Conservation (phyloP, 139 green algal species). For the Volvox africanus region DNA sequence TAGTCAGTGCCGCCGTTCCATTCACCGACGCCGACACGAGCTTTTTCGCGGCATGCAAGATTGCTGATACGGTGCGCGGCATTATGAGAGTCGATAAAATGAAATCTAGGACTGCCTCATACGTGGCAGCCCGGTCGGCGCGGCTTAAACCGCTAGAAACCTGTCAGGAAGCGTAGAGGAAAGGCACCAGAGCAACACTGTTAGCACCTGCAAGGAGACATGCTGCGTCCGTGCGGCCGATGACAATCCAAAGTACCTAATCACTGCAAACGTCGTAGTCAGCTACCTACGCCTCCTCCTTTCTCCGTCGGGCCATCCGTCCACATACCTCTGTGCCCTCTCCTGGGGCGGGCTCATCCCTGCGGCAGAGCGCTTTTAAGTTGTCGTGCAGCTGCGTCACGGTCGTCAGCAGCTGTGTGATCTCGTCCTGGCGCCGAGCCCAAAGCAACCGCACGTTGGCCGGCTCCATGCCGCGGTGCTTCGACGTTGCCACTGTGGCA, state of each 20-base stretch:
- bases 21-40: constrained; percentile 48
- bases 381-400: constrained; percentile 43
- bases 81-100: constrained; percentile 65
- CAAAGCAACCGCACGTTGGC: constrained; percentile 17
- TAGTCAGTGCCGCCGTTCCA: not conserved
- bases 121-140: constrained; percentile 24
- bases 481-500: not conserved
- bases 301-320: too few species aligned
- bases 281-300: too few species aligned
- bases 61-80: constrained; percentile 54
- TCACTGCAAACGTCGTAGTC: too few species aligned
- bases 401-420: constrained; percentile 50
- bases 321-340: not conserved
- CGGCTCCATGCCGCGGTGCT: constrained; percentile 16
- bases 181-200: too few species aligned
- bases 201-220: too few species aligned
- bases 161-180: not conserved
- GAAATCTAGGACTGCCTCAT: constrained; percentile 63
- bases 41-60: constrained; percentile 66
- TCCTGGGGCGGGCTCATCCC: constrained; percentile 21
- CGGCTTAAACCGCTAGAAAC: constrained; percentile 1
- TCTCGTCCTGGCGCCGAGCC: constrained; percentile 39
- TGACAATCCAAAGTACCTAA: too few species aligned
- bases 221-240: too few species aligned
- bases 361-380: constrained; percentile 49